These are phyloP conservation scores for Mycena maculata DNA, from an alignment of 768 basidiomycete species.

Conservation along the genomic window DNA sequence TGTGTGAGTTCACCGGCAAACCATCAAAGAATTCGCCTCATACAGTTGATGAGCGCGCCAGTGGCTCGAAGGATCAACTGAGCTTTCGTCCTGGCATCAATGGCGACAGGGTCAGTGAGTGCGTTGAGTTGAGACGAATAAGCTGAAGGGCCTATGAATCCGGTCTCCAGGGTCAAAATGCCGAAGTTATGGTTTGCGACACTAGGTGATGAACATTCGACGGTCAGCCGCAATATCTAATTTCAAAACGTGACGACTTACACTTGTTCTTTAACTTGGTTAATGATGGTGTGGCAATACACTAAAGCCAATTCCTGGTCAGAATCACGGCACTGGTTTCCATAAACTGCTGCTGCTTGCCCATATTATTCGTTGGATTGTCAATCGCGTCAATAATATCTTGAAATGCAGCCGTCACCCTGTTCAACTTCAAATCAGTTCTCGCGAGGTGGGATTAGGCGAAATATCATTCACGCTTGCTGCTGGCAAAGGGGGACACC, in stretches of 20 bases:
- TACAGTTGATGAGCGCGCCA: not conserved
- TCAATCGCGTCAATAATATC: not conserved
- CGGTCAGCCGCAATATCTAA: no score
- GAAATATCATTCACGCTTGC: not conserved
- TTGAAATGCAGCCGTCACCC: not conserved
- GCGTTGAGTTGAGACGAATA: not conserved
- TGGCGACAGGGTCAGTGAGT: not conserved
- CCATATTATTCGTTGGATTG: not conserved
- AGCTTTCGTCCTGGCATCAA: not conserved
- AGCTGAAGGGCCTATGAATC: not conserved
- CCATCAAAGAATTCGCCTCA: not conserved
- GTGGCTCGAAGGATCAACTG: not conserved
- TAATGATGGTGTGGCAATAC: not conserved
- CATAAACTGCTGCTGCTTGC: not conserved
- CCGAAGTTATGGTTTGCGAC: not conserved
- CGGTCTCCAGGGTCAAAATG: not conserved
- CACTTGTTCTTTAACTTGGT: not conserved
- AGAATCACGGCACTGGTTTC: not conserved
- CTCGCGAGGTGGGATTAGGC: not conserved
- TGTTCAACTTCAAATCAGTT: not conserved
- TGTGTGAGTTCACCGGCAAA: not conserved
- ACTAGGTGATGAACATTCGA: not conserved
- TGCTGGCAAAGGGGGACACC: not conserved
- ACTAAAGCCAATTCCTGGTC: not conserved
- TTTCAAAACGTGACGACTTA: not conserved